A percentile compares a stretch with the other conserved stretches of the same genome.
phyloP scores from a whole-genome alignment of 352 stramenopile species.

The Phytophthora aleatoria region DNA sequence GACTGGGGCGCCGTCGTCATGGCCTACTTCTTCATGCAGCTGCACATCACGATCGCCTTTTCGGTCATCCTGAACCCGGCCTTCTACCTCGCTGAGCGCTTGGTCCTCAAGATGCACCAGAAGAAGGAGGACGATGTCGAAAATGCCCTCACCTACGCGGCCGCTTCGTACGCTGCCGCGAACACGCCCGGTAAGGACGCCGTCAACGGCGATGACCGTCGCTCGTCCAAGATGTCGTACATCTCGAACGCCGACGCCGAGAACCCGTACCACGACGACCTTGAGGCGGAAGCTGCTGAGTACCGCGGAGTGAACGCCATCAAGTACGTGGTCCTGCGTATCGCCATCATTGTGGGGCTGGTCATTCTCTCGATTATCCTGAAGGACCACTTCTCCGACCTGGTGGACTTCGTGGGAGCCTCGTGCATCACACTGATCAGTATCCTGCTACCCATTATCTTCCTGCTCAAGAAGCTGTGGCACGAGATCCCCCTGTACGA shows the following conservation, averaged over 20 bases:
- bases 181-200: conserved; percentile 26
- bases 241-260: conserved; percentile 46
- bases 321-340: conserved; percentile 45
- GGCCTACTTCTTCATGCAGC: conserved; percentile 37
- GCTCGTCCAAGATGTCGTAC: conserved; percentile 46
- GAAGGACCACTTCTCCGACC: conserved; percentile 44
- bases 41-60: conserved; percentile 10
- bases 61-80: background rate
- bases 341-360: conserved; percentile 44
- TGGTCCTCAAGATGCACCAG: background rate
- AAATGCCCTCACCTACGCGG: conserved; percentile 29
- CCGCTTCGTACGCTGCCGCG: conserved; percentile 20
- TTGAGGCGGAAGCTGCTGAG: conserved; percentile 33
- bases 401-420: conserved; percentile 45
- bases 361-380: conserved; percentile 43
- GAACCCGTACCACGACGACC: conserved; percentile 28
- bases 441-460: conserved; percentile 46
- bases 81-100: background rate
- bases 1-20: conserved; percentile 36
- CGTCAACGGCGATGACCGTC: conserved; percentile 16
- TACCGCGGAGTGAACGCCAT: conserved; percentile 40
- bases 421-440: conserved; percentile 48
- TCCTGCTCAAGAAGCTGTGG: conserved; percentile 40
- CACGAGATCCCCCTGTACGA: conserved; percentile 23
- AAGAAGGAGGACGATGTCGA: conserved; percentile 1